A percentile compares a stretch with the other conserved stretches of the same genome.
Evolutionary conservation across 257 asterid genomes (phyloP).

Genomic region (Craterostigma plantagineum): DNA sequence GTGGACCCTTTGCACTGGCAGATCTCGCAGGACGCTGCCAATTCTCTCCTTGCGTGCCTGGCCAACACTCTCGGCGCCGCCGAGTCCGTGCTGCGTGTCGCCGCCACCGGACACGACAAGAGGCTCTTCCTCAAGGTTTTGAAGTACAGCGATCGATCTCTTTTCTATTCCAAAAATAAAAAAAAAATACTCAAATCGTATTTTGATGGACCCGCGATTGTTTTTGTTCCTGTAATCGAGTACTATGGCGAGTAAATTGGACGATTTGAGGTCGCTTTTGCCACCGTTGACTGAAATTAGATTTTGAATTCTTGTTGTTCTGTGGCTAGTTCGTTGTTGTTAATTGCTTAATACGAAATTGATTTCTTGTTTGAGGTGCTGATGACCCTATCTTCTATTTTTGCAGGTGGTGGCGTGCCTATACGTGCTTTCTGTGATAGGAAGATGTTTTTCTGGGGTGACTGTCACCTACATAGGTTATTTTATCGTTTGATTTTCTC

Average conservation of each 20-base stretch:
- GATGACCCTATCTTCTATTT: background rate
- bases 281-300: too few species aligned
- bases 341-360: background rate
- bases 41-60: constrained; percentile 59
- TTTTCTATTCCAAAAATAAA: too few species aligned
- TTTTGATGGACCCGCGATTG: background rate
- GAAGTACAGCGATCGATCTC: background rate
- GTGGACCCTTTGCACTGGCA: constrained; percentile 98
- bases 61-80: constrained; percentile 96
- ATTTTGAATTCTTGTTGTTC: background rate
- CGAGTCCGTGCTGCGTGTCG: constrained; percentile 95
- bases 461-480: constrained; percentile 76
- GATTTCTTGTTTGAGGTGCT: too few species aligned
- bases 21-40: constrained; percentile 84
- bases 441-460: constrained; percentile 62
- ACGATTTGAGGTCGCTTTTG: too few species aligned
- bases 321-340: background rate
- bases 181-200: background rate
- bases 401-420: constrained; percentile 54
- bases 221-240: background rate
- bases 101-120: constrained; percentile 95
- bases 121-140: constrained; percentile 76
- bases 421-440: constrained; percentile 67
- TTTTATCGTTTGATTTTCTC: constrained; percentile 3
- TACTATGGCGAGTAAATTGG: too few species aligned